Evolutionary conservation across 2,329 filamentous ascomycete species (phyloP).

Genomic region (Cladosporium sp.): DNA sequence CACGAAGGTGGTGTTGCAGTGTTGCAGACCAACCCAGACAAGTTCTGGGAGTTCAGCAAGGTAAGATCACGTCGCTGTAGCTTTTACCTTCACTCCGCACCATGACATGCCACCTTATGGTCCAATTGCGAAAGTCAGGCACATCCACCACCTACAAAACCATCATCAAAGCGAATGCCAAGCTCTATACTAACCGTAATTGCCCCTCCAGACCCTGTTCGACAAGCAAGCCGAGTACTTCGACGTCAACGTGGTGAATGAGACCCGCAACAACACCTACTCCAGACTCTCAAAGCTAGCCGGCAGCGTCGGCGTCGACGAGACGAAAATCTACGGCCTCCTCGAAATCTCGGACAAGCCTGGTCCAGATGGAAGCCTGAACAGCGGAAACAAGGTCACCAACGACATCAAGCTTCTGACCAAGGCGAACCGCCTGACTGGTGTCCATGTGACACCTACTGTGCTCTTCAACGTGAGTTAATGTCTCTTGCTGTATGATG

Average conservation of each 20-base stretch:
- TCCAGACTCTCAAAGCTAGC: slow-evolving; percentile 75
- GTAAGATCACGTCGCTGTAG: not conserved
- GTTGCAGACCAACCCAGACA: slow-evolving; percentile 64
- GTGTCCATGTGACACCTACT: slow-evolving; percentile 88
- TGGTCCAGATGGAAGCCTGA: slow-evolving; percentile 66
- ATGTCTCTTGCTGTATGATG: slow-evolving; percentile 67
- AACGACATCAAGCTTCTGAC: slow-evolving; percentile 81
- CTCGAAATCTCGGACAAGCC: slow-evolving; percentile 70
- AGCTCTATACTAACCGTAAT: not conserved
- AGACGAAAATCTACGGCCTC: slow-evolving; percentile 66
- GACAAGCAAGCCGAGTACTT: slow-evolving; percentile 75
- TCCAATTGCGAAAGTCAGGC: not conserved
- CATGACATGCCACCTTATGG: not conserved
- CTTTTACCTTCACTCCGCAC: not conserved
- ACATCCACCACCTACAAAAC: not conserved
- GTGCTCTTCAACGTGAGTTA: slow-evolving; percentile 72
- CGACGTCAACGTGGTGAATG: slow-evolving; percentile 79
- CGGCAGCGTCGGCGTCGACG: slow-evolving; percentile 66
- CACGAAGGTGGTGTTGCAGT: slow-evolving; percentile 87
- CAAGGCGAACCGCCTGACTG: slow-evolving; percentile 71
- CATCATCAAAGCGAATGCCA: not conserved
- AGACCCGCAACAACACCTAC: slow-evolving; percentile 84
- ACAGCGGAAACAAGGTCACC: slow-evolving; percentile 79
- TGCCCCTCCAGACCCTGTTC: slow-evolving; percentile 54
- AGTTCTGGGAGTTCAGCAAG: slow-evolving; percentile 78